A percentile compares a stretch with the other conserved stretches of the same genome.
These are phyloP conservation scores for Tuber melanosporum DNA, from an alignment of 495 filamentous ascomycete genomes.

Conservation along the genomic window DNA sequence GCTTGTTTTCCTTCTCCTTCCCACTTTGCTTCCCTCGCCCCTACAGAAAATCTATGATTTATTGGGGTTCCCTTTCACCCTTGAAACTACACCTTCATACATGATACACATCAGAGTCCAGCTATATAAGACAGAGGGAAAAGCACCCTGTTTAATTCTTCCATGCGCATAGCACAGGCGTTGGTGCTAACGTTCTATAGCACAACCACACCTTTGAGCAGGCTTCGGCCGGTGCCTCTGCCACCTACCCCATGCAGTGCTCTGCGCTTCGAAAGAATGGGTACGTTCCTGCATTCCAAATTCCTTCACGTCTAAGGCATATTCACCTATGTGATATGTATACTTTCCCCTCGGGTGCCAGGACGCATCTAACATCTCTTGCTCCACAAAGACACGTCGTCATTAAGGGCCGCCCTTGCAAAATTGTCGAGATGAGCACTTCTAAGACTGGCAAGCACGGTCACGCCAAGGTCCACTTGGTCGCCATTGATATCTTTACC, in stretches of 20 bases:
- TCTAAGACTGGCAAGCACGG: conserved; percentile 99
- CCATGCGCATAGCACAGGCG: background rate
- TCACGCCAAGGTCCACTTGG: conserved; percentile 98
- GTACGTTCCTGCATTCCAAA: conserved; percentile 44
- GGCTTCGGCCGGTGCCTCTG: conserved; percentile 87
- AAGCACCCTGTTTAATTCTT: conserved; percentile 12
- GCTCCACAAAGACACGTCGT: conserved; percentile 54
- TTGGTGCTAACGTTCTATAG: conserved; percentile 45
- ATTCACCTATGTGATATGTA: conserved; percentile 11
- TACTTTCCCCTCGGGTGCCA: background rate
- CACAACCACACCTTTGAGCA: conserved; percentile 88
- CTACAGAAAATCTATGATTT: conserved; percentile 38
- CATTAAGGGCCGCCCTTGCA: conserved; percentile 97
- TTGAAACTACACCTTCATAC: background rate
- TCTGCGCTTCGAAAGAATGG: conserved; percentile 99
- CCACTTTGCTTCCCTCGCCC: conserved; percentile 19
- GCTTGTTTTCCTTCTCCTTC: conserved; percentile 15
- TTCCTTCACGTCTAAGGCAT: conserved; percentile 10
- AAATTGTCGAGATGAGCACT: conserved; percentile 99
- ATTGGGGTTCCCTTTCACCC: conserved; percentile 23
- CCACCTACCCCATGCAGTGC: conserved; percentile 96
- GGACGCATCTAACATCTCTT: conserved; percentile 10
- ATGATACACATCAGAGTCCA: conserved; percentile 9
- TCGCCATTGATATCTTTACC: conserved; percentile 98
- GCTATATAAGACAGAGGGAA: conserved; percentile 6